Evolutionary conservation across 2,329 filamentous ascomycete species (phyloP).

Genomic region (Knufia petricola): DNA sequence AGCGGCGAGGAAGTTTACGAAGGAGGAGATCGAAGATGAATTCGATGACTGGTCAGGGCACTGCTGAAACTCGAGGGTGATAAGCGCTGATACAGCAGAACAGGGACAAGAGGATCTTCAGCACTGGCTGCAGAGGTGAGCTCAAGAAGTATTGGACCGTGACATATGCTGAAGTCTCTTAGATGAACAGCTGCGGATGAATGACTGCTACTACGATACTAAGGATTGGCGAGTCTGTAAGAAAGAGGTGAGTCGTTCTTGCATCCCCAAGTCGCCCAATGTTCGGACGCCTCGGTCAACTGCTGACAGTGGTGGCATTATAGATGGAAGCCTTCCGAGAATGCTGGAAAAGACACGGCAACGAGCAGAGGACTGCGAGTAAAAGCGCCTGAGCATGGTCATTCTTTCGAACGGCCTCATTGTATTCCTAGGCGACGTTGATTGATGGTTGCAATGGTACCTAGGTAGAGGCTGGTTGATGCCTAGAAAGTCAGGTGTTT

Average conservation of each 20-base stretch:
- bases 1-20: constrained; percentile 39
- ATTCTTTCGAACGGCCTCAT: background rate
- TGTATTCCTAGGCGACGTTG: background rate
- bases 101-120: constrained; percentile 97
- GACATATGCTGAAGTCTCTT: constrained; percentile 8
- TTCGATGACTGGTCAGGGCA: constrained; percentile 75
- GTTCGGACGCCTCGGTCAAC: constrained; percentile 4
- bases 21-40: constrained; percentile 56
- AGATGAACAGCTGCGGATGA: constrained; percentile 87
- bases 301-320: background rate
- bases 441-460: background rate
- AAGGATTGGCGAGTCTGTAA: constrained; percentile 91
- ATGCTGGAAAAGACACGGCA: constrained; percentile 87
- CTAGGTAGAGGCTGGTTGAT: constrained; percentile 1
- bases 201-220: constrained; percentile 90
- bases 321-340: constrained; percentile 84
- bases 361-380: constrained; percentile 68
- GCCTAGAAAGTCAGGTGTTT: constrained; percentile 10
- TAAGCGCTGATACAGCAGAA: background rate
- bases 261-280: constrained; percentile 12
- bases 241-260: constrained; percentile 58
- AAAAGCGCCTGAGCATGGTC: constrained; percentile 48
- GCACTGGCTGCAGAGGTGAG: constrained; percentile 74
- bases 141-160: background rate
- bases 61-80: constrained; percentile 25